These are phyloP conservation scores for Ceratopteris richardii DNA, from an alignment of 75 land plant species.

Conservation along the genomic window DNA sequence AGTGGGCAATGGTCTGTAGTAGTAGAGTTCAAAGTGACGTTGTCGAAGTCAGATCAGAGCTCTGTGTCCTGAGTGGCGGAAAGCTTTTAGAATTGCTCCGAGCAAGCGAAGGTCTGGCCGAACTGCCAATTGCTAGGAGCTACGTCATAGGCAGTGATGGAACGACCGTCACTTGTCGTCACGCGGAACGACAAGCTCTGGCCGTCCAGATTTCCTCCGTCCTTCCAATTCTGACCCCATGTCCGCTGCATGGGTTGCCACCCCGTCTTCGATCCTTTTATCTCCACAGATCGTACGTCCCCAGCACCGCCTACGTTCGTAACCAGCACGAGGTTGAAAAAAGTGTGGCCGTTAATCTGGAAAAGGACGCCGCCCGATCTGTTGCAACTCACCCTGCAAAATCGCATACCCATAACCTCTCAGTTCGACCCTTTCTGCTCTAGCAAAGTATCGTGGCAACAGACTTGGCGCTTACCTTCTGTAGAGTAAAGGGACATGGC, in stretches of 20 bases:
- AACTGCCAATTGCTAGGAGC: constrained; percentile 27
- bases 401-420: background rate
- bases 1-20: no score
- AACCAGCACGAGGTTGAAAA: constrained; percentile 27
- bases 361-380: constrained; percentile 20
- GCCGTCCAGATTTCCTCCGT: constrained; percentile 12
- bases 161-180: constrained; percentile 15
- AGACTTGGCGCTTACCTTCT: constrained; percentile 10
- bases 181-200: constrained; percentile 30
- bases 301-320: constrained; percentile 26
- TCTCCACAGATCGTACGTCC: constrained; percentile 10
- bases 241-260: constrained; percentile 23
- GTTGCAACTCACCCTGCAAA: constrained; percentile 14
- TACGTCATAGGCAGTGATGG: constrained; percentile 10
- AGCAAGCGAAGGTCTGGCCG: constrained; percentile 21
- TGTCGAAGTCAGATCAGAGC: no score
- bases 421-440: background rate
- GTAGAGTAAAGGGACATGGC: constrained; percentile 16
- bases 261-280: constrained; percentile 15
- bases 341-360: constrained; percentile 21
- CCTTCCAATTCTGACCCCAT: constrained; percentile 31
- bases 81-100: constrained; percentile 5
- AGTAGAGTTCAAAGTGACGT: no score
- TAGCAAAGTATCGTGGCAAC: background rate
- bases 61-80: no score